Conservation (phyloP, 306 rosid genomes). For the Delonix regia region DNA sequence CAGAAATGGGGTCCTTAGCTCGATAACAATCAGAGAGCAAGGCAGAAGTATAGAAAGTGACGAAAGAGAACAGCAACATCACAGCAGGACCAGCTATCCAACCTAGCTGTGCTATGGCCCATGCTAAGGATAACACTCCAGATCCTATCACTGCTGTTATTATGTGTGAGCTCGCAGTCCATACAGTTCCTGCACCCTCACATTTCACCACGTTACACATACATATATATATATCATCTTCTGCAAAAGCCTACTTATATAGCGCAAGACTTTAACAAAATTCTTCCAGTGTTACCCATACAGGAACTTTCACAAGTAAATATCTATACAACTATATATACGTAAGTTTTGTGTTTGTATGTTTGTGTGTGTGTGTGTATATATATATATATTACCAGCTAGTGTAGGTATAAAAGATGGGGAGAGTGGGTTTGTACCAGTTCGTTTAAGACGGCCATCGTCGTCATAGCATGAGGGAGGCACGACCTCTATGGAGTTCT, state of each 20-base stretch:
- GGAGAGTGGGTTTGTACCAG: not conserved
- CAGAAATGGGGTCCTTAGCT: constrained; percentile 29
- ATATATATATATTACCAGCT: not conserved
- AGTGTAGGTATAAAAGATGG: too few species aligned
- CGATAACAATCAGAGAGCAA: constrained; percentile 61
- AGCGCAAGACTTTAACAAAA: too few species aligned
- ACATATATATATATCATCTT: not conserved
- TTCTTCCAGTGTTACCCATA: too few species aligned
- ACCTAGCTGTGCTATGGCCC: constrained; percentile 68
- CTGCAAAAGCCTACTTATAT: too few species aligned
- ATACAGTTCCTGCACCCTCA: constrained; percentile 44
- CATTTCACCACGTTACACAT: not conserved
- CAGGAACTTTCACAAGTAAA: too few species aligned
- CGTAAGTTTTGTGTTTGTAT: too few species aligned
- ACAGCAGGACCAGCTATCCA: constrained; percentile 57
- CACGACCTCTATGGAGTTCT: not conserved
- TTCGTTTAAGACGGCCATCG: not conserved
- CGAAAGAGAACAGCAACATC: constrained; percentile 47
- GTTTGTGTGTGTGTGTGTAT: not conserved
- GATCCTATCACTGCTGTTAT: constrained; percentile 70
- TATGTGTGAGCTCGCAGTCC: constrained; percentile 67
- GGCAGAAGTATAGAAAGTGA: constrained; percentile 46
- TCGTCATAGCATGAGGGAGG: not conserved
- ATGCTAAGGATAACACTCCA: constrained; percentile 61
- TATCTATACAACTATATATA: too few species aligned